Base-by-base conservation (phyloP, 495 filamentous ascomycete species). In the Hypoxylon cercidicola region DNA sequence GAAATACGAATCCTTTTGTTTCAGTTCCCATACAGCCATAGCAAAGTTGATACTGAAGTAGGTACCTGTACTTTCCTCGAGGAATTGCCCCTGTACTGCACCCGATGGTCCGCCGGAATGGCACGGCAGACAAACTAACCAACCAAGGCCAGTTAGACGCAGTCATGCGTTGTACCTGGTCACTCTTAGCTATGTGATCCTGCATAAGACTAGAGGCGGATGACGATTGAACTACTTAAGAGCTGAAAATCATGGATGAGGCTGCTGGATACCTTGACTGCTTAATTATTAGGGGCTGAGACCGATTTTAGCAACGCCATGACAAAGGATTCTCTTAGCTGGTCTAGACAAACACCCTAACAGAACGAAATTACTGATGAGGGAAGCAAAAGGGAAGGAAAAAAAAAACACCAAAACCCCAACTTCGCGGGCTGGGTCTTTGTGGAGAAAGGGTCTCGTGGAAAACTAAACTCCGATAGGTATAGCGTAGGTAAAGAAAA, bases 151-250 rank as follows among this genome's bases (percentile, higher is more conserved):
- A 68, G 37, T 62, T 37, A 50, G 59, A 60, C 41, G 54, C 54
- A 43, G 25, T 34, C 35, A 32, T 47, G 52, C 15, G 62, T 68
- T 48, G 59, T 63, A 39, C 64, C 37, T 68, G 59, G 55, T 55
- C 12, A 60, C 59, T 39, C 30, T 53, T 61, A 56, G 48, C 13
- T 61, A 25, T 55, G 25, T 21, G 48, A 58, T 48, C 55, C 48
- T 60, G 64, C 64, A 68, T 62, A 35, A 63, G 59, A 55, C 64
- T 68, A 51, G 59, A 60, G 64, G 53, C 37, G 59, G 43, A 68
- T 63, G 64, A 63, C 64, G 64, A 68, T 46, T 19, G 48, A 10
- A 40, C 32, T 49, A 37, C 43, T 32, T 13, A 30, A 56, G n/a
- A 58, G 46, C 8, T 54, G 44, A 53, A 49, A 49, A 28, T 30